Evolutionary conservation across 1,284 basidiomycete species (phyloP), one percentile per base, ranked within the genome.

Genomic region (Austroboletus olivaceoglutinosus): DNA sequence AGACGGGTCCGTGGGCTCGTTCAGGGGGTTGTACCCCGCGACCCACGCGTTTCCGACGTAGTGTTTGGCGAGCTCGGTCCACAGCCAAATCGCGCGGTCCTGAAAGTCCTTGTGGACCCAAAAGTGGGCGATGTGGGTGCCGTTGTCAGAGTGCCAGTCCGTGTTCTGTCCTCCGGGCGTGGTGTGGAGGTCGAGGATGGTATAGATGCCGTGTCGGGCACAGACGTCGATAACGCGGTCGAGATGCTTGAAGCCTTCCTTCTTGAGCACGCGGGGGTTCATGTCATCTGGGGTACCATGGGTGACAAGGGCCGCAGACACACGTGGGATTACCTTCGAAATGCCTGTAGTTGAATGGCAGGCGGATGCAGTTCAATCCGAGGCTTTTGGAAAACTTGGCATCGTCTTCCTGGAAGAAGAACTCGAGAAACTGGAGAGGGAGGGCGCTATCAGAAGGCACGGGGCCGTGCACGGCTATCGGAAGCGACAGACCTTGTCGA

Each of bases 61-160:
- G 58, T 81, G 82, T 55, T 68, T 65, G 0, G 86, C 83, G n/a
- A 89, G 71, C 58, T 83, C 70, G 45, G 73, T 75, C 87, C 88
- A 90, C 27, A 89, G 74, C 78, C 80, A 81, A 37, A 89, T 70
- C 3, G 81, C 67, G 5, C 86, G 75, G 62, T 89, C 85, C 65
- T 90, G 86, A 67, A 89, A 88, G 64, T 90, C 86, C 58, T 81
- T 86, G 71, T 89, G 86, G 12, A 73, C 73, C 85, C 85, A 90
- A 70, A 90, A 85, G 59, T 73, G 71, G 10, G 80, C 79, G 36
- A 80, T 72, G 60, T 83, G 79, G 15, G 73, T 74, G 6, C 79
- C 80, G 2, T 72, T 66, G 58, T 83, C 81, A 11, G 69, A 68
- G 62, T 80, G 78, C 80, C 79, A 82, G 56, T 74, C 81, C 16